phyloP scores from a whole-genome alignment of 2,329 filamentous ascomycete species.

The Zelopaecilomyces penicillatus region DNA sequence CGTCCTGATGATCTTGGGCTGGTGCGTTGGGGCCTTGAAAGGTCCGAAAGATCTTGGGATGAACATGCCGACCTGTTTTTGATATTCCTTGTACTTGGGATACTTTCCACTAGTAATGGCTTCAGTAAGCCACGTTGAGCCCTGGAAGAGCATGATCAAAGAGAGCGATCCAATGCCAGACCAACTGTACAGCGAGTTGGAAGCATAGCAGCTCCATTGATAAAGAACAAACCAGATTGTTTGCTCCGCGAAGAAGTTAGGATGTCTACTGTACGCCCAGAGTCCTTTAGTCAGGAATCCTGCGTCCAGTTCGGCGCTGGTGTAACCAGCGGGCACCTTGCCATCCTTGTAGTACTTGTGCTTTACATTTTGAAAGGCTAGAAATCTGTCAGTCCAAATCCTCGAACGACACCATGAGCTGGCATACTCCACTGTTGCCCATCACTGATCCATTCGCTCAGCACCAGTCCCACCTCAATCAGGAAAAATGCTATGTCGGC shows the following conservation, averaged over 20 bases:
- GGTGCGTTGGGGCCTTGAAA: slow-evolving; percentile 31
- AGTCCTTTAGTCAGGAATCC: slow-evolving; percentile 81
- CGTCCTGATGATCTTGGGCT: slow-evolving; percentile 40
- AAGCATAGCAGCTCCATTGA: slow-evolving; percentile 74
- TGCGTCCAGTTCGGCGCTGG: slow-evolving; percentile 71
- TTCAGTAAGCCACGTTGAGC: slow-evolving; percentile 83
- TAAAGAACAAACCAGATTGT: slow-evolving; percentile 82
- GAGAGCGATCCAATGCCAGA: slow-evolving; percentile 58
- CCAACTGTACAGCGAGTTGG: slow-evolving; percentile 69
- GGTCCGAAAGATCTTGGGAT: slow-evolving; percentile 50
- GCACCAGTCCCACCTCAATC: slow-evolving; percentile 40
- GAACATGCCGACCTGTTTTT: slow-evolving; percentile 74
- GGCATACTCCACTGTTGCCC: slow-evolving; percentile 76
- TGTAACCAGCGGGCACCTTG: slow-evolving; percentile 57
- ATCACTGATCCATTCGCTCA: slow-evolving; percentile 74
- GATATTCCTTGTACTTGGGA: slow-evolving; percentile 77
- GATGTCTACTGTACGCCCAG: slow-evolving; percentile 83
- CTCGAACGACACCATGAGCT: background rate
- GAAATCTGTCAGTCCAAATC: background rate
- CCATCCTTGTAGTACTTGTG: slow-evolving; percentile 63
- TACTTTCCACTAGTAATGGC: slow-evolving; percentile 74
- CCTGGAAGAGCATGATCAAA: slow-evolving; percentile 78
- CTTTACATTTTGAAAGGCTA: slow-evolving; percentile 77
- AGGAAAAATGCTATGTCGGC: slow-evolving; percentile 42
- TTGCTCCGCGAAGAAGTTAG: slow-evolving; percentile 92